These are phyloP conservation scores for Cordyceps cicadae DNA, from an alignment of 2,329 filamentous ascomycete genomes.

Conservation along the genomic window DNA sequence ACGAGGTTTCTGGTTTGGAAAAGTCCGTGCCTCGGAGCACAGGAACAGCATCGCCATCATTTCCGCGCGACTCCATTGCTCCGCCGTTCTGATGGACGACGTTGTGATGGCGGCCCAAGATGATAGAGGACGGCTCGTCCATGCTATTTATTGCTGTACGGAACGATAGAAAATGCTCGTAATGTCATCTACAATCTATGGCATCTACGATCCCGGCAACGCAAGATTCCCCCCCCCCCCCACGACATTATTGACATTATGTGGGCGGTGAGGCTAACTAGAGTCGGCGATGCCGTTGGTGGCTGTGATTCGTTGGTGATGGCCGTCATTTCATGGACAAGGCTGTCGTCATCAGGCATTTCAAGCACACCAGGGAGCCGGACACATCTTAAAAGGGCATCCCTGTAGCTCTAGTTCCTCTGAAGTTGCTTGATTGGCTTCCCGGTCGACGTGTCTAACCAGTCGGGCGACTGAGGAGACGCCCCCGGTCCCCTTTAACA, in stretches of 20 bases:
- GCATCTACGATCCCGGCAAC: background rate
- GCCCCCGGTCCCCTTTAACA: too few relatives aligned
- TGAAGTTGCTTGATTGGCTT: background rate
- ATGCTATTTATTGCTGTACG: background rate
- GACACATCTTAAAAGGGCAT: background rate
- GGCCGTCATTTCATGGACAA: constrained; percentile 17
- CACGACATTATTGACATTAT: too few relatives aligned
- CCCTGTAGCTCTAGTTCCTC: background rate
- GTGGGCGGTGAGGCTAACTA: constrained; percentile 1
- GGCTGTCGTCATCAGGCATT: background rate
- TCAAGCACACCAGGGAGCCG: background rate
- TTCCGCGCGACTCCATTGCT: background rate
- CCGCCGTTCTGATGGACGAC: background rate
- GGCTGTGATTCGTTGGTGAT: constrained; percentile 23
- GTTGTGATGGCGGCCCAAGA: background rate
- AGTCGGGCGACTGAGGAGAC: too few relatives aligned
- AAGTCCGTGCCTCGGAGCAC: background rate
- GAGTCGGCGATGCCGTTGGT: background rate
- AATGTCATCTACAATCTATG: background rate
- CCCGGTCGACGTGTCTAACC: too few relatives aligned
- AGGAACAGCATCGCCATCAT: background rate
- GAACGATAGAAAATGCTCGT: too few relatives aligned
- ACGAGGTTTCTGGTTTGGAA: background rate
- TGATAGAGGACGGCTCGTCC: background rate
- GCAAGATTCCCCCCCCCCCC: background rate